phyloP scores from a whole-genome alignment of 75 land plant species.

The Pinus taeda region DNA sequence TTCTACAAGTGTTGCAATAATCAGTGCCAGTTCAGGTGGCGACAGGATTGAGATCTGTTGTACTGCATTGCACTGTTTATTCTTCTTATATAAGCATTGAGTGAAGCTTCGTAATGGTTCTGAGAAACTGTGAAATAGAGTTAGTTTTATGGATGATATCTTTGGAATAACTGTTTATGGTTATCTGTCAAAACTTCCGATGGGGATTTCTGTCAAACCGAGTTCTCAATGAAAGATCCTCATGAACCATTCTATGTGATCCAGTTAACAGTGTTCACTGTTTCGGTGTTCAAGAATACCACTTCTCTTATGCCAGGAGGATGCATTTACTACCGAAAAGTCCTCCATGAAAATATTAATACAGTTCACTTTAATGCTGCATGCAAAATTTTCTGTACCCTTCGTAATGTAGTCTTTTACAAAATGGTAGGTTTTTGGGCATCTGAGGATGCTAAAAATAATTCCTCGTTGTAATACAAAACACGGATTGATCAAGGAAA shows the following conservation, averaged over 20 bases:
- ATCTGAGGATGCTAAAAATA: too few relatives aligned
- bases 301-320: neutral
- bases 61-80: neutral
- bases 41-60: slow-evolving; percentile 31
- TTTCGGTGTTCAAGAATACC: neutral
- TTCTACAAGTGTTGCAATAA: slow-evolving; percentile 61
- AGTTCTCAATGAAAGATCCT: neutral
- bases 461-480: too few relatives aligned
- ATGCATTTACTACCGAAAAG: too few relatives aligned
- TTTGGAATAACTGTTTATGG: neutral
- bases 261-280: neutral
- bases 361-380: neutral
- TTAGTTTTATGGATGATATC: slow-evolving; percentile 2
- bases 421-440: too few relatives aligned
- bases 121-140: neutral
- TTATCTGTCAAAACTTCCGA: neutral
- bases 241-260: neutral
- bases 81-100: neutral
- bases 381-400: too few relatives aligned
- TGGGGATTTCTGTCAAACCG: neutral
- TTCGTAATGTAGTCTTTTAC: too few relatives aligned
- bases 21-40: slow-evolving; percentile 43
- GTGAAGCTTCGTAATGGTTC: neutral
- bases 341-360: neutral
- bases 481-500: too few relatives aligned